Evolutionary conservation across 306 rosid genomes (phyloP), one percentile per base, ranked within the genome.

Genomic region (Sphenostylis stenocarpa): DNA sequence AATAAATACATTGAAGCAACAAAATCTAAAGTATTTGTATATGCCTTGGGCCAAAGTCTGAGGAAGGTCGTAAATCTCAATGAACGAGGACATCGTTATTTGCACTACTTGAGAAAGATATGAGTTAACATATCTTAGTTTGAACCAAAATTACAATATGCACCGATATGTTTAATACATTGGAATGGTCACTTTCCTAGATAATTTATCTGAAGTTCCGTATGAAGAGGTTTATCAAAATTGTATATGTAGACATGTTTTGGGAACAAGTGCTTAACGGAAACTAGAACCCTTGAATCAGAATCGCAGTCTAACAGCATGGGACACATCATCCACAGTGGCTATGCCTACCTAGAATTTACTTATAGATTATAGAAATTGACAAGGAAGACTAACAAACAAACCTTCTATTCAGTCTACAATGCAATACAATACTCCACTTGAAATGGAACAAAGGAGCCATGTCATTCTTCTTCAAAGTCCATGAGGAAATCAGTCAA

Each of bases 401-500:
- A 65, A 72, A 72, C 62, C 57, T 61, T 21, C 14, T 61, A 48
- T 17, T 61, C 4, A 44, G 34, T 55, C 80, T 73, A 73, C 55
- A 44, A 52, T 48, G 55, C 44, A 26, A 39, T n/a, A 76, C 33
- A 52, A 21, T 16, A 8, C 67, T 67, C 45, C 16, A 12, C 67
- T 73, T 61, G 31, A 63, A 49, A 29, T 52, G 21, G 67, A 82
- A 51, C n/a, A 29, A 28, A 62, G 51, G 81, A 29, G 79, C 49
- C 66, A 12, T 49, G 55, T 74, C 48, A 84, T 73, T 84, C 97
- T 85, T 90, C 97, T 67, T 88, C 95, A 73, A 94, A 94, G 74
- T 91, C 98, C 86, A 94, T 28, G 44, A 94, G 97, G 79, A 94
- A 91, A 86, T 94, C 97, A 69, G 98, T 94, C 70, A 91, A 75